phyloP scores from a whole-genome alignment of 192 early-diverging fungal species.

The Cladochytrium replicatum region DNA sequence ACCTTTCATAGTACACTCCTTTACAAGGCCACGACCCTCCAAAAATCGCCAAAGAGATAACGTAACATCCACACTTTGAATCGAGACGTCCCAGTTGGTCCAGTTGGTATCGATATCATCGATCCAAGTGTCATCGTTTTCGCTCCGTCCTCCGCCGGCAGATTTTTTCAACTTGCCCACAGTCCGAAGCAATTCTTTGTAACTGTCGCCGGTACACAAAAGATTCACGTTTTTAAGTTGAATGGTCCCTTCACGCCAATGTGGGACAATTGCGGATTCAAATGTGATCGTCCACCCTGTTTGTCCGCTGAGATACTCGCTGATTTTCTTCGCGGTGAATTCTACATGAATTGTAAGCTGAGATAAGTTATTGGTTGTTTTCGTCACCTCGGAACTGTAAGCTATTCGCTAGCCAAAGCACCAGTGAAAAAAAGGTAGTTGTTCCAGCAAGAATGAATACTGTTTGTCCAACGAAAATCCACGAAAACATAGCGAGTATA shows the following conservation, averaged over 20 bases:
- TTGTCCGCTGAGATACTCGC: constrained; percentile 64
- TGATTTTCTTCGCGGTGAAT: constrained; percentile 67
- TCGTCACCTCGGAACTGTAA: constrained; percentile 65
- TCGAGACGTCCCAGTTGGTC: constrained; percentile 76
- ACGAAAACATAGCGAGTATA: constrained; percentile 76
- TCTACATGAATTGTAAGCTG: constrained; percentile 30
- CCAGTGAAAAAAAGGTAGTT: constrained; percentile 75
- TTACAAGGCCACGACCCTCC: constrained; percentile 69
- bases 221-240: constrained; percentile 72
- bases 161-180: constrained; percentile 10
- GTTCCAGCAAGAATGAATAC: constrained; percentile 81
- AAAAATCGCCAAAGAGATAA: constrained; percentile 82
- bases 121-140: constrained; percentile 31
- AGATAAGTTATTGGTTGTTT: not conserved
- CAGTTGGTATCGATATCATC: constrained; percentile 63
- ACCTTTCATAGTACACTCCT: constrained; percentile 73
- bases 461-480: constrained; percentile 77
- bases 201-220: constrained; percentile 19
- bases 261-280: constrained; percentile 84
- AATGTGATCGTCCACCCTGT: constrained; percentile 79
- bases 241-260: constrained; percentile 84
- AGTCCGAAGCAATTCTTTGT: constrained; percentile 1
- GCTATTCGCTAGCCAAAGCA: constrained; percentile 69
- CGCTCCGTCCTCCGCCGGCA: constrained; percentile 4
- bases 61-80: constrained; percentile 73